phyloP scores from a whole-genome alignment of 768 basidiomycete genomes.

The Leccinum barrowsii region DNA sequence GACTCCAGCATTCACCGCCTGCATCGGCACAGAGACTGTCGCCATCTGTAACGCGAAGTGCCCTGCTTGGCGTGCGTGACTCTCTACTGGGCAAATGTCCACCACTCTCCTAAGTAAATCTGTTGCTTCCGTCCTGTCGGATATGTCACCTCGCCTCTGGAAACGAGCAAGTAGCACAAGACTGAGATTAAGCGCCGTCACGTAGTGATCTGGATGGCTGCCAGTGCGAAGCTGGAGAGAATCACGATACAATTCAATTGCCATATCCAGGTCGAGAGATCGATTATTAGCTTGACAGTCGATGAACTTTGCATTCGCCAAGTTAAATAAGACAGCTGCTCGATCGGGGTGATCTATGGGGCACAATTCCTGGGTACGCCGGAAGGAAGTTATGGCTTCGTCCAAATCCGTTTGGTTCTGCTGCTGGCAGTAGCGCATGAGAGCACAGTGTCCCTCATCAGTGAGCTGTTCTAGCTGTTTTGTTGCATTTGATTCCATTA shows the following conservation, averaged over 20 bases:
- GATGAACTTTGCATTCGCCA: background rate
- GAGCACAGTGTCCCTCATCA: background rate
- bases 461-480: background rate
- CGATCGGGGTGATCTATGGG: background rate
- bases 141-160: background rate
- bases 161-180: background rate
- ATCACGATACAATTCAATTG: background rate
- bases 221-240: background rate
- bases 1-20: background rate
- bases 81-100: background rate
- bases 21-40: background rate
- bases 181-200: background rate
- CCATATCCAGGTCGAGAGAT: background rate
- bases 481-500: background rate
- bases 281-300: background rate
- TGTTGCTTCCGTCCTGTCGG: background rate
- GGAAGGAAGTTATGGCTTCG: background rate
- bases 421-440: background rate
- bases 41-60: background rate
- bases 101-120: background rate
- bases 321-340: background rate
- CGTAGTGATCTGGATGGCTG: background rate
- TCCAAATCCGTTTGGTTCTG: background rate
- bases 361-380: background rate
- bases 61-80: background rate